These are phyloP conservation scores for Macrocystidia cucumis DNA, from an alignment of 1,284 basidiomycete species.

Conservation along the genomic window DNA sequence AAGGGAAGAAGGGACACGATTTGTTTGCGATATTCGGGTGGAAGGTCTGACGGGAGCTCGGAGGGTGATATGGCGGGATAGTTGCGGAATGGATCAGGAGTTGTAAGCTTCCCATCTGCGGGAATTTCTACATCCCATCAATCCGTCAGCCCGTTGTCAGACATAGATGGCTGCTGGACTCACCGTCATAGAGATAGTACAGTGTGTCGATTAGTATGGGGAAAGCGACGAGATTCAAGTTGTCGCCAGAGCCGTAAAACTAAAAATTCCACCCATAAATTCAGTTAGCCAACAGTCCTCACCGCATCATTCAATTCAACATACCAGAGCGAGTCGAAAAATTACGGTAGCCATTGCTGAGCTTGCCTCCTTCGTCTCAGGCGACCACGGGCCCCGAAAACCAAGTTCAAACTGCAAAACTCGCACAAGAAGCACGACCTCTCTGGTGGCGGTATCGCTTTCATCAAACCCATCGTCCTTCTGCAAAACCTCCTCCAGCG, in stretches of 20 bases:
- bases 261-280: neutral
- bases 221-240: constrained; percentile 48
- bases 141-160: constrained; percentile 2
- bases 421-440: constrained; percentile 47
- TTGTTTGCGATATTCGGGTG: constrained; percentile 45
- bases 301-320: too few species aligned
- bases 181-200: constrained; percentile 68
- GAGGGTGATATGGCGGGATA: constrained; percentile 45
- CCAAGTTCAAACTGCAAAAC: constrained; percentile 67
- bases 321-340: constrained; percentile 49
- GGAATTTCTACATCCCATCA: constrained; percentile 45
- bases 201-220: constrained; percentile 66
- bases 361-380: constrained; percentile 38
- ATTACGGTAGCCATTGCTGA: constrained; percentile 36
- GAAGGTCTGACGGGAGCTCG: constrained; percentile 50
- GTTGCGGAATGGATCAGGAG: constrained; percentile 53
- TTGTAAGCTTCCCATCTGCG: constrained; percentile 40
- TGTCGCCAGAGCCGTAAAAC: constrained; percentile 43
- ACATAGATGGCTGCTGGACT: constrained; percentile 10
- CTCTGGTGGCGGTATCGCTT: constrained; percentile 15
- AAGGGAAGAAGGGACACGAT: constrained; percentile 49
- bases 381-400: constrained; percentile 53
- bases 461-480: constrained; percentile 13
- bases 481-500: constrained; percentile 31
- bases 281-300: too few species aligned